These are phyloP conservation scores for Lathyrus sativus DNA, from an alignment of 306 rosid species.

Conservation along the genomic window DNA sequence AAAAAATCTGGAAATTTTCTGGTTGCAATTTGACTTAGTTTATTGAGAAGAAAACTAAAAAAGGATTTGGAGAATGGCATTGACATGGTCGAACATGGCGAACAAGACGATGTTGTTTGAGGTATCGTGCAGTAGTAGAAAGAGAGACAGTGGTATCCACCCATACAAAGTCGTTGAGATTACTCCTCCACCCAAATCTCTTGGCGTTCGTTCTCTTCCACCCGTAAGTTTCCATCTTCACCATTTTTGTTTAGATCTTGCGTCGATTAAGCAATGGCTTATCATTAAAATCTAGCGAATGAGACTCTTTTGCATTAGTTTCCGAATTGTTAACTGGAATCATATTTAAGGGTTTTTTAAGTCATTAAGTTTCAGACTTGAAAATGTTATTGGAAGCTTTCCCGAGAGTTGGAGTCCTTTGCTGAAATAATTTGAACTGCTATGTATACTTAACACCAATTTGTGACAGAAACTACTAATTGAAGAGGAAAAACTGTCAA, in stretches of 20 bases:
- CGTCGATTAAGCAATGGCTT: too few species aligned
- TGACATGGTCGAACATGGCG: too few species aligned
- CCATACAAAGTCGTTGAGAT: constrained; percentile 91
- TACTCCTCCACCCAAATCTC: constrained; percentile 91
- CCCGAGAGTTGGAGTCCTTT: constrained; percentile 12
- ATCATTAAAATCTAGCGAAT: constrained; percentile 26
- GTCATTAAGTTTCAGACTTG: constrained; percentile 2
- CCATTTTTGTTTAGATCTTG: too few species aligned
- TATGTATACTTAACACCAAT: not conserved
- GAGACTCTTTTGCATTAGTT: not conserved
- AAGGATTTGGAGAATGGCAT: too few species aligned
- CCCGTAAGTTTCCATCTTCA: constrained; percentile 53
- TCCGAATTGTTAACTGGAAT: constrained; percentile 6
- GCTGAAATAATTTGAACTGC: constrained; percentile 22
- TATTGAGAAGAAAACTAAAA: not conserved
- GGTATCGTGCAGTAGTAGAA: constrained; percentile 67
- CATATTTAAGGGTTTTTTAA: constrained; percentile 10
- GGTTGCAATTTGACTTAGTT: not conserved
- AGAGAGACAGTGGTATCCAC: constrained; percentile 66
- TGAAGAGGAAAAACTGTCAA: constrained; percentile 9
- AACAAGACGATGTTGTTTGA: constrained; percentile 44
- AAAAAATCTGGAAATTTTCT: too few species aligned
- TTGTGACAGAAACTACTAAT: constrained; percentile 5
- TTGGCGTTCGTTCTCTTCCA: constrained; percentile 88
- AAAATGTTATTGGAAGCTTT: constrained; percentile 27